Evolutionary conservation across 257 asterid species (phyloP).

Genomic region (Solanum tarijense): DNA sequence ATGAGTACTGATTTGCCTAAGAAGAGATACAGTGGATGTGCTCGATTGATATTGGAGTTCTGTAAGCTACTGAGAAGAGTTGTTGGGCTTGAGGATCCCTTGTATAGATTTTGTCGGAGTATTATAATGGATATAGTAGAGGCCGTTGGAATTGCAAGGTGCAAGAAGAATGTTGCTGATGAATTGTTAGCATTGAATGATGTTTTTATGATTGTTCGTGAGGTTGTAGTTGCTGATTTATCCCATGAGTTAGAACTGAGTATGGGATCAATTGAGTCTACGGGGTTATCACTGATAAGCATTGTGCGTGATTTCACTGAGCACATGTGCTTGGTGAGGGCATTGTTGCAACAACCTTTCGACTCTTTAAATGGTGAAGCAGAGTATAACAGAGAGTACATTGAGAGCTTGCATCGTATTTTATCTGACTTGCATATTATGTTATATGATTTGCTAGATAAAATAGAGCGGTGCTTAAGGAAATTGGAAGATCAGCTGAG

Average conservation of each 20-base stretch:
- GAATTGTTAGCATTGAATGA: slow-evolving; percentile 34
- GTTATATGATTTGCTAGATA: background rate
- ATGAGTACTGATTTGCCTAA: slow-evolving; percentile 17
- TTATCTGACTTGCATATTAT: background rate
- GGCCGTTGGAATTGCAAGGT: background rate
- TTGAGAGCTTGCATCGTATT: background rate
- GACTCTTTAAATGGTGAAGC: background rate
- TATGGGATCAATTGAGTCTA: slow-evolving; percentile 1
- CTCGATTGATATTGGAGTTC: slow-evolving; percentile 38
- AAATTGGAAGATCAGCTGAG: background rate
- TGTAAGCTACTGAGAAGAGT: slow-evolving; percentile 33
- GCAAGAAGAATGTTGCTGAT: background rate
- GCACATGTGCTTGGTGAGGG: background rate
- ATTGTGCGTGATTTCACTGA: background rate
- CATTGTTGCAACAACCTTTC: background rate
- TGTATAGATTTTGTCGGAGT: slow-evolving; percentile 38
- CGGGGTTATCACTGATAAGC: background rate
- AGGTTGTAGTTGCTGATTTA: slow-evolving; percentile 45
- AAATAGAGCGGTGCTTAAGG: background rate
- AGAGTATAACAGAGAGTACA: background rate
- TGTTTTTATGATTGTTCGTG: slow-evolving; percentile 42
- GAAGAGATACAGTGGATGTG: slow-evolving; percentile 9
- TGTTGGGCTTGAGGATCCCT: slow-evolving; percentile 28
- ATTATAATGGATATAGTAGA: slow-evolving; percentile 21
- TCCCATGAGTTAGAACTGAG: slow-evolving; percentile 22